Evolutionary conservation across 2,329 filamentous ascomycete species (phyloP).

Genomic region (Exophiala aquamarina): DNA sequence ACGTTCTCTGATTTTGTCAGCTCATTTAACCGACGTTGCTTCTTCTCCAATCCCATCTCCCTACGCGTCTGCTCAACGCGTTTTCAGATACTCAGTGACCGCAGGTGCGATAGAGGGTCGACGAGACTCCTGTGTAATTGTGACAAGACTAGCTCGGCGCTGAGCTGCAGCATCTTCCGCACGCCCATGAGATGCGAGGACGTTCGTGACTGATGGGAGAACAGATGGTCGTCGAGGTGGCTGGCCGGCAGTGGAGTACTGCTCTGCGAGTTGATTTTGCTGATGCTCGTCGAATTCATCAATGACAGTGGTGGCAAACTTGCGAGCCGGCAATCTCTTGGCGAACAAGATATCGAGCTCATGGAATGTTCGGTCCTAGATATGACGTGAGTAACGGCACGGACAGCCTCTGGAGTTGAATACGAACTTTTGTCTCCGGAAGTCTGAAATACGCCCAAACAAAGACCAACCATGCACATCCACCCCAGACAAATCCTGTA

Average conservation of each 20-base stretch:
- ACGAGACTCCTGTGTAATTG: background rate
- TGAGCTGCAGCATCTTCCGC: slow-evolving; percentile 13
- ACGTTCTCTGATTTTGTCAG: background rate
- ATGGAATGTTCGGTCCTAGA: slow-evolving; percentile 13
- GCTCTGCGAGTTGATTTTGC: slow-evolving; percentile 12
- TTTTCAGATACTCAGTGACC: slow-evolving; percentile 8
- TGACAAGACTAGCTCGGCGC: slow-evolving; percentile 3
- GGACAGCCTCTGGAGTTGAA: slow-evolving; percentile 27
- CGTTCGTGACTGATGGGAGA: slow-evolving; percentile 16
- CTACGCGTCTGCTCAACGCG: background rate
- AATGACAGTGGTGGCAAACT: slow-evolving; percentile 17
- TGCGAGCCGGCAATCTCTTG: slow-evolving; percentile 13
- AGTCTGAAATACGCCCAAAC: slow-evolving; percentile 34
- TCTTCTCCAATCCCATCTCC: no score
- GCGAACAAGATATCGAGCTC: slow-evolving; percentile 23
- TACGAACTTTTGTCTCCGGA: slow-evolving; percentile 37
- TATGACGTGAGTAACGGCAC: background rate
- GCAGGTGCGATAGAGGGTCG: slow-evolving; percentile 5
- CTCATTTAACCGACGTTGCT: no score
- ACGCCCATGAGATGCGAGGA: slow-evolving; percentile 12
- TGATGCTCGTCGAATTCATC: slow-evolving; percentile 20
- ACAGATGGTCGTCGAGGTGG: slow-evolving; percentile 9
- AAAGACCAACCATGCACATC: slow-evolving; percentile 40
- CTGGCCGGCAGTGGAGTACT: slow-evolving; percentile 10
- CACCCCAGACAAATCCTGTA: slow-evolving; percentile 37